Conservation (phyloP, 768 basidiomycete species). For the Rhodocollybia butyracea region DNA sequence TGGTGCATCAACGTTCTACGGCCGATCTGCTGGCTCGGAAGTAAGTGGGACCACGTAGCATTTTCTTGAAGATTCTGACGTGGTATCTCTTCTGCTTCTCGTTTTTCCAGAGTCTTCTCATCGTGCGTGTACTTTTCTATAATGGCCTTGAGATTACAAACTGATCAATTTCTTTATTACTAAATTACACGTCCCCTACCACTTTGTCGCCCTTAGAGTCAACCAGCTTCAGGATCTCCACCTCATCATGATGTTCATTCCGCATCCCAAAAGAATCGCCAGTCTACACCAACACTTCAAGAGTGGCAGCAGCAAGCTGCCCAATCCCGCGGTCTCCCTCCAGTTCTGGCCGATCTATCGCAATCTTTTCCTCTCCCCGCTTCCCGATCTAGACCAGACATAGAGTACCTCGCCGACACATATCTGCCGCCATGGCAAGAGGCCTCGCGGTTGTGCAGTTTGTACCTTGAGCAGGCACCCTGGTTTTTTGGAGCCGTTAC, state of each 20-base stretch:
- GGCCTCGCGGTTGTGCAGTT: conserved; percentile 54
- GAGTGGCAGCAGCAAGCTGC: conserved; percentile 6
- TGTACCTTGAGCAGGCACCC: conserved; percentile 74
- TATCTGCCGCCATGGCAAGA: conserved; percentile 61
- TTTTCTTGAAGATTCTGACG: neutral
- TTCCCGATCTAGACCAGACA: conserved; percentile 30
- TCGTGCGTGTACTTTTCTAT: conserved; percentile 35
- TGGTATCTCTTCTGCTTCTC: neutral
- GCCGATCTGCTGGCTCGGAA: conserved; percentile 70
- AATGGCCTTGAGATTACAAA: neutral
- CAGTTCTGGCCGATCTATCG: conserved; percentile 19
- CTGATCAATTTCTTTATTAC: neutral
- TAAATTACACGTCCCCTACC: neutral
- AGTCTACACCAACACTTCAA: neutral
- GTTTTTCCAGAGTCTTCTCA: conserved; percentile 45
- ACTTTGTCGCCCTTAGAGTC: neutral
- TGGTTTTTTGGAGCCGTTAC: conserved; percentile 81
- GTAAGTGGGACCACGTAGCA: conserved; percentile 33
- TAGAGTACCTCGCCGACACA: conserved; percentile 41
- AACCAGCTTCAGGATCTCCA: neutral
- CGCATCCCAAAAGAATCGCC: neutral
- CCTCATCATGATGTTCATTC: neutral
- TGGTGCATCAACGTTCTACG: conserved; percentile 69
- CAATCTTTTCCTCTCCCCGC: conserved; percentile 49
- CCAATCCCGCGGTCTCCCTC: conserved; percentile 1